phyloP scores from a whole-genome alignment of 2,329 filamentous ascomycete genomes.

The Curvularia hawaiiensis region DNA sequence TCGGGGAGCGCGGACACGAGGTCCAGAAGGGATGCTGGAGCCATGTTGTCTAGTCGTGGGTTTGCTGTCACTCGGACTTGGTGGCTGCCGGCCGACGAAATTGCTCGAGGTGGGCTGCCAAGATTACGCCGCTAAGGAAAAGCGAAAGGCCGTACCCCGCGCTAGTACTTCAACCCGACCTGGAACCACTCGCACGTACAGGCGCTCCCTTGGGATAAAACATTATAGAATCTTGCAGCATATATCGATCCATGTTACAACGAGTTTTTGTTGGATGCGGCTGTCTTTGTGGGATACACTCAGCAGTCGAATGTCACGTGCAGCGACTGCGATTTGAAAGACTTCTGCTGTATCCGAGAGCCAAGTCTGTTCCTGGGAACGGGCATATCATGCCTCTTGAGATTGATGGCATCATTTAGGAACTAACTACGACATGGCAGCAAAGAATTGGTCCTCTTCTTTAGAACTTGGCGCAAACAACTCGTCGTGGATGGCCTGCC shows the following conservation, averaged over 20 bases:
- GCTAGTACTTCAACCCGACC: slow-evolving; percentile 6
- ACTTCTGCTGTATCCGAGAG: too few species aligned
- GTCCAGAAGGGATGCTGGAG: slow-evolving; percentile 54
- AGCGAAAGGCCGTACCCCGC: slow-evolving; percentile 21
- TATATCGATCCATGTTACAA: neutral
- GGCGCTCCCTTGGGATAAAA: neutral
- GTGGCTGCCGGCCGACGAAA: slow-evolving; percentile 27
- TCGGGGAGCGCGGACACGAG: slow-evolving; percentile 54
- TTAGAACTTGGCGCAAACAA: neutral
- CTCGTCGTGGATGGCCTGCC: neutral
- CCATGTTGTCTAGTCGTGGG: slow-evolving; percentile 45
- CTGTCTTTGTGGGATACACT: neutral
- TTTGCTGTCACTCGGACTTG: slow-evolving; percentile 13
- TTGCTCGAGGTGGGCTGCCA: slow-evolving; percentile 27
- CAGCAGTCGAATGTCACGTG: neutral
- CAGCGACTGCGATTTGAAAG: neutral
- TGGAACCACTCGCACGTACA: neutral
- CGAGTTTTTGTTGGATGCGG: neutral
- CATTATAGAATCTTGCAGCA: neutral
- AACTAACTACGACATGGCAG: neutral
- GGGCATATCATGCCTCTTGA: neutral
- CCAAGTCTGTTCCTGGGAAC: neutral
- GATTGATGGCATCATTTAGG: neutral
- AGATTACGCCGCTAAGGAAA: slow-evolving; percentile 23
- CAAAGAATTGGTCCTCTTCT: neutral